A percentile compares a stretch with the other conserved stretches of the same genome.
Conservation (phyloP, 208 protist species). For the Herpetomonas samuelpessoai region DNA sequence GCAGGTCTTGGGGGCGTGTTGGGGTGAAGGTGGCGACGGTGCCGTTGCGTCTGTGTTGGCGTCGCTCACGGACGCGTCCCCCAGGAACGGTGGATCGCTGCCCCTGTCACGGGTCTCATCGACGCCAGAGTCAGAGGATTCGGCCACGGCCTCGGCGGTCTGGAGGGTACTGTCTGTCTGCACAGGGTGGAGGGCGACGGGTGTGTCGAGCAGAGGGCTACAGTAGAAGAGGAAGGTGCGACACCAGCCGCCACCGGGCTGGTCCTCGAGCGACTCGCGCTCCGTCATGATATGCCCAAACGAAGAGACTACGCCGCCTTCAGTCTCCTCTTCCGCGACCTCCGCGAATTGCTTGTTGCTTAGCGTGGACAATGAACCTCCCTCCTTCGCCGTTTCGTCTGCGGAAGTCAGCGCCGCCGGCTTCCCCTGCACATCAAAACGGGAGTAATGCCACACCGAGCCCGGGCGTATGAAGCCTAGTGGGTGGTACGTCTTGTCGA, state of each 20-base stretch:
- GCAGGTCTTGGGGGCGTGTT: background rate
- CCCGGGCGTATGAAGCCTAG: slow-evolving; percentile 30
- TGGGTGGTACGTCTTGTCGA: slow-evolving; percentile 30
- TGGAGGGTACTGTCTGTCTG: slow-evolving; percentile 4
- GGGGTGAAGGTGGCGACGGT: background rate
- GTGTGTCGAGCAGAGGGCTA: slow-evolving; percentile 24
- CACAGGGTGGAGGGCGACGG: slow-evolving; percentile 28
- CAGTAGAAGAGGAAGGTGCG: slow-evolving; percentile 45
- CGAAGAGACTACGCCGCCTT: background rate
- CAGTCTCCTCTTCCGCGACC: background rate
- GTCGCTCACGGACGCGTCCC: too few relatives aligned
- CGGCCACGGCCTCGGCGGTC: slow-evolving; percentile 11
- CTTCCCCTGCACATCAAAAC: slow-evolving; percentile 7
- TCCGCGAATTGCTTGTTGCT: background rate
- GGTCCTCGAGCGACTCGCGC: slow-evolving; percentile 9
- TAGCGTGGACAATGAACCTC: background rate
- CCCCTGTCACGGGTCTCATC: background rate
- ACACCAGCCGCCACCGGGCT: slow-evolving; percentile 22
- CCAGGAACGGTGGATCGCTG: too few relatives aligned
- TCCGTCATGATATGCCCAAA: background rate
- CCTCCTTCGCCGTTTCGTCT: background rate
- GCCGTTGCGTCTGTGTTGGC: background rate
- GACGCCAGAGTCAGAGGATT: background rate
- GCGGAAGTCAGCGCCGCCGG: background rate
- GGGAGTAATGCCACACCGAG: slow-evolving; percentile 44